phyloP scores from a whole-genome alignment of 768 basidiomycete species.

The Kwoniella dejecticola region DNA sequence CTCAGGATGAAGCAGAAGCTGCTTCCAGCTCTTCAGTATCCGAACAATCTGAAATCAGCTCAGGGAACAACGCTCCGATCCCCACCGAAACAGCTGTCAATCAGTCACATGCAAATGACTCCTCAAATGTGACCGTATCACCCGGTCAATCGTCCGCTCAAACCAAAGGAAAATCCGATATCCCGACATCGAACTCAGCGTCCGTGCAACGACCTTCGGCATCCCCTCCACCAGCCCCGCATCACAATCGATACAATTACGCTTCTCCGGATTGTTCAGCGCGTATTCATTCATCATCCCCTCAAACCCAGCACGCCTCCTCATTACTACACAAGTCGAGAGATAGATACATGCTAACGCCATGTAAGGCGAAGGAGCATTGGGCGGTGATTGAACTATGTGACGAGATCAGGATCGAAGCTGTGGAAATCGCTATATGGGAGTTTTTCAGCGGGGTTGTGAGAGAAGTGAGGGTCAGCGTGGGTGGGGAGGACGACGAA shows the following conservation, averaged over 20 bases:
- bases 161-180: neutral
- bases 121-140: neutral
- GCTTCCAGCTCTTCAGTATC: neutral
- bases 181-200: neutral
- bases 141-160: neutral
- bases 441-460: conserved; percentile 98
- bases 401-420: conserved; percentile 95
- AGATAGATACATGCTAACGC: conserved; percentile 95
- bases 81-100: neutral
- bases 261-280: conserved; percentile 91
- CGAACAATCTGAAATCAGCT: neutral
- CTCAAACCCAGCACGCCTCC: conserved; percentile 75
- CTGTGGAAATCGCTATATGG: conserved; percentile 91
- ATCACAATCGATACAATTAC: conserved; percentile 80
- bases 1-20: conserved; percentile 17
- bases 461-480: conserved; percentile 84
- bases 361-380: conserved; percentile 67
- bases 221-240: conserved; percentile 9
- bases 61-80: neutral
- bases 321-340: conserved; percentile 84
- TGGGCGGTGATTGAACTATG: conserved; percentile 95
- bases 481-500: conserved; percentile 57
- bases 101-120: neutral
- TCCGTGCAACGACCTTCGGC: conserved; percentile 9
- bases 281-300: conserved; percentile 80